Percentiles rank a stretch among this genome's conserved stretches.
Conservation (phyloP, 345 rosid genomes). For the Clarkia xantiana region DNA sequence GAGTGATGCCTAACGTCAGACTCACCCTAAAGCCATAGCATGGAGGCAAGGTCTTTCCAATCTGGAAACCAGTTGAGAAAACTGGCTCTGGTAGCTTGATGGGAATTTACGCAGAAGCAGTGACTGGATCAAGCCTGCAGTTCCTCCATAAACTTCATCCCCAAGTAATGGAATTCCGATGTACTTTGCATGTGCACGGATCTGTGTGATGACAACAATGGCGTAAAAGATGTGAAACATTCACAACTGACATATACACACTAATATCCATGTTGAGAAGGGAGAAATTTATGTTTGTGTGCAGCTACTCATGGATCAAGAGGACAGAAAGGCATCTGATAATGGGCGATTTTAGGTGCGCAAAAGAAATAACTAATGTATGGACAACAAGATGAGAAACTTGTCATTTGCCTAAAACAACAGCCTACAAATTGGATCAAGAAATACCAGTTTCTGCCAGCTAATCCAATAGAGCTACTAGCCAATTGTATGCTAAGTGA, state of each 20-base stretch:
- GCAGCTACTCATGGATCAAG: no score
- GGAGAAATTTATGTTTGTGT: background rate
- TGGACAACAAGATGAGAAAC: no score
- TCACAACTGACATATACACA: background rate
- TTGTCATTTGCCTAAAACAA: no score
- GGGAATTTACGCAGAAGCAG: conserved; percentile 44
- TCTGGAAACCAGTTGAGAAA: conserved; percentile 35
- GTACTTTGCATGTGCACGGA: conserved; percentile 89
- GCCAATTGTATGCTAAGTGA: no score
- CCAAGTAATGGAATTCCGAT: conserved; percentile 68
- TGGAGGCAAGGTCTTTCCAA: conserved; percentile 90
- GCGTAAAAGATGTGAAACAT: background rate
- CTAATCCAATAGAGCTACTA: no score
- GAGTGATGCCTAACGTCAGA: conserved; percentile 16
- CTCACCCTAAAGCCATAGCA: conserved; percentile 84
- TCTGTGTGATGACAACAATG: conserved; percentile 26
- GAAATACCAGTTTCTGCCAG: no score
- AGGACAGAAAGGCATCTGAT: no score
- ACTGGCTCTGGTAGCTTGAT: conserved; percentile 23
- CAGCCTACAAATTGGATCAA: no score
- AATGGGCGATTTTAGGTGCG: no score
- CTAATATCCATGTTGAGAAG: background rate
- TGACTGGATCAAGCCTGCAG: conserved; percentile 65
- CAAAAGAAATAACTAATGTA: no score
- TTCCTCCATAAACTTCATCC: conserved; percentile 83